These are phyloP conservation scores for Verticillium isaacii DNA, from an alignment of 2,329 filamentous ascomycete genomes.

Conservation along the genomic window DNA sequence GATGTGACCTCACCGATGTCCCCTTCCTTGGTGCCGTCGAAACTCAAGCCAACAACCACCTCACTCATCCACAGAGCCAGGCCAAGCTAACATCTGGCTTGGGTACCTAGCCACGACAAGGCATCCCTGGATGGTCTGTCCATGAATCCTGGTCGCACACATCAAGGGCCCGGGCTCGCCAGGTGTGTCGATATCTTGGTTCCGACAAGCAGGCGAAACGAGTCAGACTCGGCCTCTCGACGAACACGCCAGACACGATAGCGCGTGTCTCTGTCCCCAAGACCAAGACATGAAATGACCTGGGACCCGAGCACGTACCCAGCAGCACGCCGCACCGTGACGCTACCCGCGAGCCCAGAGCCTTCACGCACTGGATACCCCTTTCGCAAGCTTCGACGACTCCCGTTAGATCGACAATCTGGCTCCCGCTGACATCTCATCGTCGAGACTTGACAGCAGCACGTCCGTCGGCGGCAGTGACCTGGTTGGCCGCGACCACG, in stretches of 20 bases:
- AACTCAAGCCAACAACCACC: not conserved
- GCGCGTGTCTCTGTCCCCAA: not conserved
- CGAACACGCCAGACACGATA: not conserved
- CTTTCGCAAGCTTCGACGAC: not conserved
- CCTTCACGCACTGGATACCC: not conserved
- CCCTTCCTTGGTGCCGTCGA: not conserved
- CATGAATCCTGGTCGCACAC: too few relatives aligned
- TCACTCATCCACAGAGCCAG: too few relatives aligned
- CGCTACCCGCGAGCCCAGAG: not conserved
- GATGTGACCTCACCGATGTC: not conserved
- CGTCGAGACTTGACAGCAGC: not conserved
- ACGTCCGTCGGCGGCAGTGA: not conserved
- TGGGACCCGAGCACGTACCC: not conserved
- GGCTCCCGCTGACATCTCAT: conserved; percentile 1
- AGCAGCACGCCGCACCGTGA: not conserved
- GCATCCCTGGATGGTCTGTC: too few relatives aligned
- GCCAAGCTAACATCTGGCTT: too few relatives aligned
- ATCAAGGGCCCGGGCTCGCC: not conserved
- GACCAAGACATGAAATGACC: not conserved
- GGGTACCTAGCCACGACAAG: too few relatives aligned
- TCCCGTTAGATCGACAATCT: not conserved
- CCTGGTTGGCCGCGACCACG: not conserved
- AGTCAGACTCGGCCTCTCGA: not conserved
- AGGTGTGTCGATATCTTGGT: not conserved
- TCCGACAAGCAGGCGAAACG: not conserved